Conservation (phyloP, 225 moss, liverwort and hornwort species). For the Marchantia polymorpha region DNA sequence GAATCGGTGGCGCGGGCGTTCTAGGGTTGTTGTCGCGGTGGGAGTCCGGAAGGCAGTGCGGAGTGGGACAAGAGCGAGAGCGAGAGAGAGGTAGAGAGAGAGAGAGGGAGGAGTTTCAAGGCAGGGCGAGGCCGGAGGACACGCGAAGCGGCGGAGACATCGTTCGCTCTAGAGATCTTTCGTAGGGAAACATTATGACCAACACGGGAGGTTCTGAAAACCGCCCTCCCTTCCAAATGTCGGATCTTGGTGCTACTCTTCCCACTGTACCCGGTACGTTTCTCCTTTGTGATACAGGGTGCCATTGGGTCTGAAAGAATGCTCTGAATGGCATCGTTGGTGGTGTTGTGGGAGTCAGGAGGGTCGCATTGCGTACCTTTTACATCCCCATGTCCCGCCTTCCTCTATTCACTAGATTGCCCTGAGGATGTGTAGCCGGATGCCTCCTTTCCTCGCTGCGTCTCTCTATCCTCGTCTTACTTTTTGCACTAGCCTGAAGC, state of each 20-base stretch:
- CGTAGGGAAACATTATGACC: constrained; percentile 46
- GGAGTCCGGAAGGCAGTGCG: too few species aligned
- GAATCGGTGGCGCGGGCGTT: constrained; percentile 5
- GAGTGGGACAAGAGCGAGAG: too few species aligned
- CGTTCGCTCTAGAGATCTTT: neutral
- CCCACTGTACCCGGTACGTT: constrained; percentile 57
- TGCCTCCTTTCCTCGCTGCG: too few species aligned
- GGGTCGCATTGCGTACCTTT: neutral
- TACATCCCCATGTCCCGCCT: neutral
- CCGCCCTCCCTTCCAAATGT: constrained; percentile 65
- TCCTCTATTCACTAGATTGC: neutral
- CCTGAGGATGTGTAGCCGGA: too few species aligned
- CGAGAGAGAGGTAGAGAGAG: too few species aligned
- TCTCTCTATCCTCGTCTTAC: too few species aligned
- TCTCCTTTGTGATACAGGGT: neutral
- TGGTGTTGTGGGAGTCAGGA: neutral
- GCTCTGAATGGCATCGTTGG: neutral
- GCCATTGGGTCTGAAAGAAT: neutral
- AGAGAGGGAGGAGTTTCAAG: too few species aligned
- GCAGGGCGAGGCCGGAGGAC: neutral
- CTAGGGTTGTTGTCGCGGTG: constrained; percentile 11
- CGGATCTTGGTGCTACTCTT: constrained; percentile 74
- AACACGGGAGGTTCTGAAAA: constrained; percentile 49
- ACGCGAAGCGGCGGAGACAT: constrained; percentile 10
- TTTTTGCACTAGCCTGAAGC: too few species aligned